Evolutionary conservation across 2,329 filamentous ascomycete genomes (phyloP).

Genomic region (Colletotrichum orbiculare): DNA sequence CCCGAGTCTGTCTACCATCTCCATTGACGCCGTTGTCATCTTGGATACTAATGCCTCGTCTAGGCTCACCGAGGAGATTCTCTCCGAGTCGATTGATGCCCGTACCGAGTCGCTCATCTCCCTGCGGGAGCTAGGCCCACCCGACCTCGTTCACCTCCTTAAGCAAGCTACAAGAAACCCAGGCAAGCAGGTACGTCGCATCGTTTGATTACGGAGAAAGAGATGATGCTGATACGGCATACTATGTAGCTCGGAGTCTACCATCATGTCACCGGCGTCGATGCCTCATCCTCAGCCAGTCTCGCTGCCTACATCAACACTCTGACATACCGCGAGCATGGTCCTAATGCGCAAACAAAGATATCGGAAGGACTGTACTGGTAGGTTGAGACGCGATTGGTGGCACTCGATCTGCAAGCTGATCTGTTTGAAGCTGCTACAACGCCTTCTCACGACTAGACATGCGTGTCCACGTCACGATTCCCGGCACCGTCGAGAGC

Average conservation of each 20-base stretch:
- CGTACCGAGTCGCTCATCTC: slow-evolving; percentile 88
- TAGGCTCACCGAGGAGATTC: slow-evolving; percentile 93
- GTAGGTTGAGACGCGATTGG: slow-evolving; percentile 54
- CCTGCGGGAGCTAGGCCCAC: slow-evolving; percentile 92
- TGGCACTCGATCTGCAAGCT: neutral
- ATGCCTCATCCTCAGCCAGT: slow-evolving; percentile 97
- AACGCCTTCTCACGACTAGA: slow-evolving; percentile 98
- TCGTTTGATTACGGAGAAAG: neutral
- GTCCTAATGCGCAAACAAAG: slow-evolving; percentile 78
- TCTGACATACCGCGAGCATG: slow-evolving; percentile 87
- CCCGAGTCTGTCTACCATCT: slow-evolving; percentile 70
- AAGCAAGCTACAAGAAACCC: slow-evolving; percentile 74
- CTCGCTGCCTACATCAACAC: slow-evolving; percentile 98
- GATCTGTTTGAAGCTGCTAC: slow-evolving; percentile 74
- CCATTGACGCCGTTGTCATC: slow-evolving; percentile 17
- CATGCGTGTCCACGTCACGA: slow-evolving; percentile 98
- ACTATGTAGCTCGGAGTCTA: slow-evolving; percentile 82
- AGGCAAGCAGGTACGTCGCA: slow-evolving; percentile 62
- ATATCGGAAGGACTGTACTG: slow-evolving; percentile 96
- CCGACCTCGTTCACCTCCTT: slow-evolving; percentile 93
- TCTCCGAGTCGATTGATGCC: slow-evolving; percentile 91
- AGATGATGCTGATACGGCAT: slow-evolving; percentile 34
- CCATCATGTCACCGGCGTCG: slow-evolving; percentile 96
- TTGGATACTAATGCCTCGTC: slow-evolving; percentile 35
- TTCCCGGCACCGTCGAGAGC: slow-evolving; percentile 94